Percentiles rank a stretch among this genome's conserved stretches.
Conservation (phyloP, 345 rosid genomes). For the Arabidopsis thaliana region DNA sequence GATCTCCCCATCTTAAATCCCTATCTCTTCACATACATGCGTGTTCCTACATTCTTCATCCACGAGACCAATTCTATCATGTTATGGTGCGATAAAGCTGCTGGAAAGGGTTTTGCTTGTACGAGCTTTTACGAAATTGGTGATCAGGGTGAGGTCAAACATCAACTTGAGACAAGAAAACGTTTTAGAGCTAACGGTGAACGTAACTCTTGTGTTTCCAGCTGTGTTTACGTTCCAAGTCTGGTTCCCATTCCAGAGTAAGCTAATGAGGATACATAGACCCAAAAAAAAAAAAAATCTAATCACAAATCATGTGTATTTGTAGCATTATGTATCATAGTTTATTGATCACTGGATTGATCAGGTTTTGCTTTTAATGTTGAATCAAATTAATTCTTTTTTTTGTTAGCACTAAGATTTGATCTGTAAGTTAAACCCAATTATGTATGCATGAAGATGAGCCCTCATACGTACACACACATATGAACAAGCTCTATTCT, state of each 20-base stretch:
- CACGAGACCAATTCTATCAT: conserved; percentile 4
- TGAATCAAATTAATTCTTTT: no score
- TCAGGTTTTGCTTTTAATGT: no score
- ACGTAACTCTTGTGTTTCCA: background rate
- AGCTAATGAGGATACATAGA: background rate
- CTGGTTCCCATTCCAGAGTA: conserved; percentile 13
- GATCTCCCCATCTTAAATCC: background rate
- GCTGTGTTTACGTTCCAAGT: conserved; percentile 1
- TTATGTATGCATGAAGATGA: no score
- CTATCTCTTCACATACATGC: background rate
- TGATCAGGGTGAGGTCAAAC: background rate
- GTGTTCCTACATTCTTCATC: background rate
- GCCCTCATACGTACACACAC: no score
- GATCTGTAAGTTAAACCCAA: no score
- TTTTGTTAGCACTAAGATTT: no score
- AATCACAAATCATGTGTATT: no score
- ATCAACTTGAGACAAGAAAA: conserved; percentile 13
- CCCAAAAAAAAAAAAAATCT: no score
- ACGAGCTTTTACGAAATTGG: conserved; percentile 15
- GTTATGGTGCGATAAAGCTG: conserved; percentile 1
- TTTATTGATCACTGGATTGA: no score
- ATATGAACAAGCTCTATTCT: no score
- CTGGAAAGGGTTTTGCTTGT: background rate
- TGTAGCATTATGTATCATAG: no score
- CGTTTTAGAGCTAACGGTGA: background rate